Percentiles rank a stretch among this genome's conserved stretches.
These are phyloP conservation scores for Houttuynia cordata DNA, from an alignment of 164 flowering plant species.

Conservation along the genomic window DNA sequence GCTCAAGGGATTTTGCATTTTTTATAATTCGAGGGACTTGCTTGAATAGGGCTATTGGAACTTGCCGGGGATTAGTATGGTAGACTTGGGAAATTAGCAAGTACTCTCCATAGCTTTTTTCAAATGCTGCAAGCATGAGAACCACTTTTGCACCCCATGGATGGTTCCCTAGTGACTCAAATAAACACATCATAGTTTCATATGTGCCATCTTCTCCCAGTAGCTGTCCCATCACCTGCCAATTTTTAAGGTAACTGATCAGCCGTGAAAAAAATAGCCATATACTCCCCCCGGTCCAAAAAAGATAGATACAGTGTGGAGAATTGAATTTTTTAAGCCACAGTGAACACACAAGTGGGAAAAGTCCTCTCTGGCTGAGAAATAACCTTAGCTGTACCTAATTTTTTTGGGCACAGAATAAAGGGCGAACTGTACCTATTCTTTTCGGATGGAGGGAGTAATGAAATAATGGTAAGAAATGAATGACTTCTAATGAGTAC, in stretches of 20 bases:
- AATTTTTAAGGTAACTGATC: background rate
- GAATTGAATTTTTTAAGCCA: too few relatives aligned
- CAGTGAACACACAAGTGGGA: too few relatives aligned
- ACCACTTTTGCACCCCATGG: slow-evolving; percentile 67
- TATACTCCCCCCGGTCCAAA: too few relatives aligned
- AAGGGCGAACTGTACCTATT: too few relatives aligned
- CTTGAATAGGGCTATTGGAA: slow-evolving; percentile 34
- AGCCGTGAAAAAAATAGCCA: background rate
- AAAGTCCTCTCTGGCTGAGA: too few relatives aligned
- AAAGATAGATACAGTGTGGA: too few relatives aligned
- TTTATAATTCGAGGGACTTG: slow-evolving; percentile 26
- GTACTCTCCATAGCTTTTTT: slow-evolving; percentile 42
- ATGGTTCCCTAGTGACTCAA: slow-evolving; percentile 38
- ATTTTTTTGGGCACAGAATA: too few relatives aligned
- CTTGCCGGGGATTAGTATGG: slow-evolving; percentile 34
- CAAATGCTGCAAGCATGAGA: slow-evolving; percentile 56
- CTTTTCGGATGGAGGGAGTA: too few relatives aligned
- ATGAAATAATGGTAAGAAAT: background rate
- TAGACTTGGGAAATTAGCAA: slow-evolving; percentile 37
- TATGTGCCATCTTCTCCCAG: slow-evolving; percentile 23
- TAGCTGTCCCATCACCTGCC: slow-evolving; percentile 34
- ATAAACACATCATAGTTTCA: slow-evolving; percentile 33
- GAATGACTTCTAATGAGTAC: background rate
- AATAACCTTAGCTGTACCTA: too few relatives aligned
- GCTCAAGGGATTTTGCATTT: slow-evolving; percentile 18